Evolutionary conservation across 192 early-diverging fungal species (phyloP).

Genomic region (Nowakowskiella sp.): DNA sequence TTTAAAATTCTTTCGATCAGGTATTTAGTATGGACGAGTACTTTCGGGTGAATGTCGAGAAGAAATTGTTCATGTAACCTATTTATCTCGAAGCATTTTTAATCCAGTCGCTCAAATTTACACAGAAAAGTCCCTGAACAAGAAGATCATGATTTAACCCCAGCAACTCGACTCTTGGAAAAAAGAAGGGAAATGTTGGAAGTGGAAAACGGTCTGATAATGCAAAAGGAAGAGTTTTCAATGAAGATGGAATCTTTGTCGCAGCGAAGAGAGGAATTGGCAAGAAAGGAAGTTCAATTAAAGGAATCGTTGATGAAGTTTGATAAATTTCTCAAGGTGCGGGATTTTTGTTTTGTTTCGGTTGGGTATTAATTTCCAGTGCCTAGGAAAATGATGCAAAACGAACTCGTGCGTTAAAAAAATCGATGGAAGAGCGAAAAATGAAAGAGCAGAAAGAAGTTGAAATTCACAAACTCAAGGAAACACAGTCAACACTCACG

Average conservation of each 20-base stretch:
- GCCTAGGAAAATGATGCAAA: slow-evolving; percentile 60
- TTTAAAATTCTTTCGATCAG: too few species aligned
- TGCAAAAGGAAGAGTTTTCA: slow-evolving; percentile 58
- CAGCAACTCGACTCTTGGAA: slow-evolving; percentile 50
- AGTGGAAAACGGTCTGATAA: slow-evolving; percentile 48
- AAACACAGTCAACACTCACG: slow-evolving; percentile 16
- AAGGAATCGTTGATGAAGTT: slow-evolving; percentile 53
- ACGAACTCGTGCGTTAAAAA: slow-evolving; percentile 50
- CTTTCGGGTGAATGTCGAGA: slow-evolving; percentile 45
- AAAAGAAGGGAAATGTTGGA: slow-evolving; percentile 58
- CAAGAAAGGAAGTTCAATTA: slow-evolving; percentile 44
- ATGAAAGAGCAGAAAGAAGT: slow-evolving; percentile 44
- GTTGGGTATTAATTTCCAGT: neutral
- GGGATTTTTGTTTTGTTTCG: neutral
- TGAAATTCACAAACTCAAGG: slow-evolving; percentile 38
- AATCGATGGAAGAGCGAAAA: slow-evolving; percentile 50
- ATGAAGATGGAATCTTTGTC: slow-evolving; percentile 54
- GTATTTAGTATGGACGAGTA: slow-evolving; percentile 36
- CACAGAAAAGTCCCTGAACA: slow-evolving; percentile 44
- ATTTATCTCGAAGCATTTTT: neutral
- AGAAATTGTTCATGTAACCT: slow-evolving; percentile 44
- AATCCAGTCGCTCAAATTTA: slow-evolving; percentile 1
- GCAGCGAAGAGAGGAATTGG: slow-evolving; percentile 48
- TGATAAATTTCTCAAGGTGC: slow-evolving; percentile 57
- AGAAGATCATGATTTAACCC: slow-evolving; percentile 54